Conservation (phyloP, 2,329 filamentous ascomycete genomes). For the Elsinoe necatrix region DNA sequence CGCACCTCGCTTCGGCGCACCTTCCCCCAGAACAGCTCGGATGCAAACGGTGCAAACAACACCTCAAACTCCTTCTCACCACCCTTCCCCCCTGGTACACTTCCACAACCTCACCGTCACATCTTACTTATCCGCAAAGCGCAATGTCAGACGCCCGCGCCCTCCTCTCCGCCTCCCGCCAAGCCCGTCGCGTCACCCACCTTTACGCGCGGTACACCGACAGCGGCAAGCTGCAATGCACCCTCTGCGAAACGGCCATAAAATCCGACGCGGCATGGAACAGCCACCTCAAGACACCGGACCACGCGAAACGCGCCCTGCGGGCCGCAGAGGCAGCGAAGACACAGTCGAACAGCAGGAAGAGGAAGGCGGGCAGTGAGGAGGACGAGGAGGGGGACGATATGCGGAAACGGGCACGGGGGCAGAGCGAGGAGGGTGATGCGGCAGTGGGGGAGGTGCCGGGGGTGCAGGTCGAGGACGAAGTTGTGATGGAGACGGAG, state of each 20-base stretch:
- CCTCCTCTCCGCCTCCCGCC: constrained; percentile 68
- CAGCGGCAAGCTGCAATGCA: constrained; percentile 59
- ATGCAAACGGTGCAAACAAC: constrained; percentile 13
- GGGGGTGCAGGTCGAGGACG: constrained; percentile 21
- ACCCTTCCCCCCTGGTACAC: not conserved
- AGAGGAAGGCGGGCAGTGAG: constrained; percentile 41
- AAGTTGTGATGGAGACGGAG: not conserved
- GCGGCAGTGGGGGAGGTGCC: constrained; percentile 34
- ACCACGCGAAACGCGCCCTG: constrained; percentile 35
- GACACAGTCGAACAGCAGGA: constrained; percentile 36
- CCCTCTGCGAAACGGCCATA: constrained; percentile 54
- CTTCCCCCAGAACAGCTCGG: not conserved
- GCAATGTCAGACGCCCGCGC: constrained; percentile 71
- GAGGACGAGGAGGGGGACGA: constrained; percentile 21
- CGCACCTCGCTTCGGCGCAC: not conserved
- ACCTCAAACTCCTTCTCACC: not conserved
- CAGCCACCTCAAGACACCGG: constrained; percentile 47
- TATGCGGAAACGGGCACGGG: constrained; percentile 17
- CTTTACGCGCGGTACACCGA: constrained; percentile 60
- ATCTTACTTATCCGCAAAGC: not conserved
- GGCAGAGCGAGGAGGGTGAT: constrained; percentile 14
- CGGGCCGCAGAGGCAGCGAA: constrained; percentile 26
- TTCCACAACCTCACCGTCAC: not conserved
- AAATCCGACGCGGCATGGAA: constrained; percentile 63
- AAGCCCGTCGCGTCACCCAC: constrained; percentile 63